These are phyloP conservation scores for Globisporangium radiosum DNA, from an alignment of 352 stramenopile species.

Conservation along the genomic window DNA sequence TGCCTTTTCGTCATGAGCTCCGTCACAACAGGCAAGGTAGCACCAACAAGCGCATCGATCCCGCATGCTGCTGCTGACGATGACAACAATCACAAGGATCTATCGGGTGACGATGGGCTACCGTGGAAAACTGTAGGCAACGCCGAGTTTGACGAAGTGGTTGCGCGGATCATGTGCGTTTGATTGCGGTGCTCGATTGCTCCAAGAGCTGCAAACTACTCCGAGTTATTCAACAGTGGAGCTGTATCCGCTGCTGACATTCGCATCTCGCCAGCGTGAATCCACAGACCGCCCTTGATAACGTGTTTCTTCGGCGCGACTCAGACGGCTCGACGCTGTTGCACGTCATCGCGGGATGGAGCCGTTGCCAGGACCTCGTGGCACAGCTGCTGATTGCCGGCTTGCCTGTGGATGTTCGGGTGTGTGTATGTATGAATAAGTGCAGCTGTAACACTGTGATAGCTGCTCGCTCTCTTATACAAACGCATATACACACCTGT, in stretches of 20 bases:
- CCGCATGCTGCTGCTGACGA: too few species aligned
- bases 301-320: conserved; percentile 21
- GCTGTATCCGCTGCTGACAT: background rate
- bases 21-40: too few species aligned
- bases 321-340: conserved; percentile 48
- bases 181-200: background rate
- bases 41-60: too few species aligned
- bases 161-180: conserved; percentile 48
- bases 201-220: background rate
- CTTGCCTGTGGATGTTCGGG: conserved; percentile 25
- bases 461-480: background rate
- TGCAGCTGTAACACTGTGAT: background rate
- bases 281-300: conserved; percentile 22
- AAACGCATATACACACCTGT: background rate
- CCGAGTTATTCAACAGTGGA: too few species aligned
- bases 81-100: background rate
- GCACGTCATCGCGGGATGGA: conserved; percentile 48
- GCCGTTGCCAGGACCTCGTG: conserved; percentile 46
- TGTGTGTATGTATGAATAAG: background rate
- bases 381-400: conserved; percentile 30
- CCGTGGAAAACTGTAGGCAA: conserved; percentile 26
- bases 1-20: too few species aligned
- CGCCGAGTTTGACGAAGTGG: conserved; percentile 36
- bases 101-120: background rate
- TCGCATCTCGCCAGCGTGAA: conserved; percentile 22